phyloP scores from a whole-genome alignment of 2,329 filamentous ascomycete genomes.

The Apiospora kogelbergensis region DNA sequence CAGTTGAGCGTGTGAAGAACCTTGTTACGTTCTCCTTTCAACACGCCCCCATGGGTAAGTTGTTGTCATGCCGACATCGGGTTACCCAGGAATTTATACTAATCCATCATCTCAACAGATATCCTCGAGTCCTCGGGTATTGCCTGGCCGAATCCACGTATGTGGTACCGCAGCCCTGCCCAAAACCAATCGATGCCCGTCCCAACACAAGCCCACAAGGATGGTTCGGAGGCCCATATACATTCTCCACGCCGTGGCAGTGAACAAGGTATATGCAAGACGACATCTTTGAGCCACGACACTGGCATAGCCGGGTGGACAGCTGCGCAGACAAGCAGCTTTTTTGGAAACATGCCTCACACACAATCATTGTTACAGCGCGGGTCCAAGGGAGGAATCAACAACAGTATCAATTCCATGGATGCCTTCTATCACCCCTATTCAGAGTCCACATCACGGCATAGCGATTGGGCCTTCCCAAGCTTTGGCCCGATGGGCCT shows the following conservation, averaged over 20 bases:
- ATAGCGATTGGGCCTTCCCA: constrained; percentile 20
- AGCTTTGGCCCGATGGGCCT: constrained; percentile 22
- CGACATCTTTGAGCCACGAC: constrained; percentile 18
- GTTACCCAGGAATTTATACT: constrained; percentile 1
- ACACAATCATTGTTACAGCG: constrained; percentile 28
- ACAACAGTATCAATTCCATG: constrained; percentile 20
- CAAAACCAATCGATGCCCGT: constrained; percentile 39
- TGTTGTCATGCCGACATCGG: not conserved
- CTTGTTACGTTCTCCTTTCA: constrained; percentile 80
- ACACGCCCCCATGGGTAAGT: constrained; percentile 73
- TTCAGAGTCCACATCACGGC: constrained; percentile 27
- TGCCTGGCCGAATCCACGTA: constrained; percentile 74
- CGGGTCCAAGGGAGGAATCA: constrained; percentile 16
- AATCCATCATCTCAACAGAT: constrained; percentile 45
- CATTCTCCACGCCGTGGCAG: constrained; percentile 57
- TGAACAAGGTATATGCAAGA: constrained; percentile 19
- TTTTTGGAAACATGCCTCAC: constrained; percentile 28
- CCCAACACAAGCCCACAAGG: constrained; percentile 42
- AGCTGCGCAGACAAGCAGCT: constrained; percentile 19
- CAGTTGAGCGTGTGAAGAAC: constrained; percentile 69
- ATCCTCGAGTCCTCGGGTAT: constrained; percentile 72
- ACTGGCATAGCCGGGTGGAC: constrained; percentile 19
- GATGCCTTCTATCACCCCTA: constrained; percentile 28
- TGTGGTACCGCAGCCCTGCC: constrained; percentile 59
- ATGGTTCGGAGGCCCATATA: constrained; percentile 55